phyloP scores from a whole-genome alignment of 164 flowering plant genomes.

The Berberis vulgaris region DNA sequence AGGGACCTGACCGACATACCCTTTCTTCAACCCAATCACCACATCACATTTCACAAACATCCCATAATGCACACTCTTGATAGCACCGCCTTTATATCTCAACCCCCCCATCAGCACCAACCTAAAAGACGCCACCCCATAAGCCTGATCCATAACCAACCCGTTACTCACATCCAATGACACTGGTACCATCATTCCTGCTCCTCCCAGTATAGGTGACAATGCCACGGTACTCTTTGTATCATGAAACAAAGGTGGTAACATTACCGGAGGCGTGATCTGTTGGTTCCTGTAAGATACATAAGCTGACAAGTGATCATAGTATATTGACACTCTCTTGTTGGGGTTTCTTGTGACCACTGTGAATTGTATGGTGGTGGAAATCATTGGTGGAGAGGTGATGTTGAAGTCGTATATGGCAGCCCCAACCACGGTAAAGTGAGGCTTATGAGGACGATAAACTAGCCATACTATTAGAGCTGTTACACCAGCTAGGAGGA shows the following conservation, averaged over 20 bases:
- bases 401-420: constrained; percentile 52
- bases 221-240: constrained; percentile 46
- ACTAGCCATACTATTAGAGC: constrained; percentile 53
- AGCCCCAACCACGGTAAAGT: constrained; percentile 53
- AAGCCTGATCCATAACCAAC: constrained; percentile 41
- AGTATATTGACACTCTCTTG: constrained; percentile 44
- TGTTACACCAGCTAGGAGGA: constrained; percentile 48
- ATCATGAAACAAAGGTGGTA: constrained; percentile 56
- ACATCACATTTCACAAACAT: constrained; percentile 63
- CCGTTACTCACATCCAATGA: constrained; percentile 50
- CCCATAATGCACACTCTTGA: constrained; percentile 33
- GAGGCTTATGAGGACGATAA: constrained; percentile 66
- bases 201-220: constrained; percentile 50
- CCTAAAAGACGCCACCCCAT: constrained; percentile 59
- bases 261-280: constrained; percentile 42
- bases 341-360: constrained; percentile 63
- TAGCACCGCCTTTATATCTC: constrained; percentile 57
- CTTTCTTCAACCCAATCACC: constrained; percentile 50
- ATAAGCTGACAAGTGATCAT: constrained; percentile 46
- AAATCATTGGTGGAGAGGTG: constrained; percentile 34
- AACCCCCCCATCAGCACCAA: constrained; percentile 55
- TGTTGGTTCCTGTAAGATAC: constrained; percentile 52
- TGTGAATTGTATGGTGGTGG: constrained; percentile 73
- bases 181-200: constrained; percentile 32
- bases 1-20: constrained; percentile 50